Base-by-base conservation (phyloP, 148 eudicot species). In the Linanthus parryae region DNA sequence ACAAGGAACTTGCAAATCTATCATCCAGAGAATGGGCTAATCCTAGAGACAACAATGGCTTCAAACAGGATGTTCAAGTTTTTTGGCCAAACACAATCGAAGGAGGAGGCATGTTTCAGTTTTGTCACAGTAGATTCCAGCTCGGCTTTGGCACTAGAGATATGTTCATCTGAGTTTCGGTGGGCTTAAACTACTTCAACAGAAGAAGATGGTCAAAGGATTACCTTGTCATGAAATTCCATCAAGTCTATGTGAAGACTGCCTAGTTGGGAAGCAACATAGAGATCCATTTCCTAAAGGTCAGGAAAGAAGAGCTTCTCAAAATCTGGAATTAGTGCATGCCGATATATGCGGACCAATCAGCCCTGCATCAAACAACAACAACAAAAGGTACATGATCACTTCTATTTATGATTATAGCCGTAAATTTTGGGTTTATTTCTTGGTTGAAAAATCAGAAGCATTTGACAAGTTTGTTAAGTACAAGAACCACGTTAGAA, bases 291-390 rank as follows among this genome's bases (percentile, higher is more conserved):
- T 49, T 28, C 54, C 54, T 26, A 49, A 49, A 16, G 16, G 9
- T 17, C 27, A 36, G 12, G 15, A 2, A 9, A 26, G 36, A 18
- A 27, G 54, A 17, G 54, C 54, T 28, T 26, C 17, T 9, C 8
- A 26, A 16, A 30, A 26, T 11, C 54, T 49, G 2, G 36, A 49
- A 49, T 15, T 49, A 12, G 43, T 14, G 43, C n/a, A 39, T 15
- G 7, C 54, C n/a, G 34, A 25, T 25, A 49, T 49, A 22, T 49
- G 34, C 28, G 54, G 53, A 8, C 53, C 53, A 12, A 48, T 48
- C 7, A 48, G 8, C 12, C 53, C 53, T 16, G 26, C 26, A 30
- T 26, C 53, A 22, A 49, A 30, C 2, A 49, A 19, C 1, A 30
- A 30, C 5, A 30, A 30, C 5, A 49, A 49, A 49, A 49, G 0